phyloP scores from a whole-genome alignment of 192 early-diverging fungal species.

The Dimargaris verticillata region DNA sequence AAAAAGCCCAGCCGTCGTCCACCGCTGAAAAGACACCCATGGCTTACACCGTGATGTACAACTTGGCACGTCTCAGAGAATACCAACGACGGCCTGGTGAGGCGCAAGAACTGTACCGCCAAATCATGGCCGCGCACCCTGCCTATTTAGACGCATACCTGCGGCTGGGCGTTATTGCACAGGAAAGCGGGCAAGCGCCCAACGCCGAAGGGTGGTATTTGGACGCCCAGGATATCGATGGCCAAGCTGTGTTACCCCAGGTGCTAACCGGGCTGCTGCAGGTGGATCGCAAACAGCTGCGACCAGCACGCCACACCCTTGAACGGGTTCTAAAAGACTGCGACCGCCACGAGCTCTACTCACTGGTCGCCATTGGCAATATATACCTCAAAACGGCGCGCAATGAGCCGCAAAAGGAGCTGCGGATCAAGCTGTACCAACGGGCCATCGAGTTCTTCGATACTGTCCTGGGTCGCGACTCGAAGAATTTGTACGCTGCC shows the following conservation, averaged over 20 bases:
- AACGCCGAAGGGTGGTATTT: constrained; percentile 45
- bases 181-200: constrained; percentile 28
- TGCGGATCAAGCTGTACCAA: constrained; percentile 31
- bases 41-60: constrained; percentile 48
- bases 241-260: constrained; percentile 42
- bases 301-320: constrained; percentile 51
- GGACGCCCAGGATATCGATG: constrained; percentile 41
- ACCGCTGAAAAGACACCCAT: constrained; percentile 8
- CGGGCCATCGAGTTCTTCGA: constrained; percentile 69
- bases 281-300: constrained; percentile 36
- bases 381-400: constrained; percentile 51
- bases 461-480: constrained; percentile 51
- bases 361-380: constrained; percentile 67
- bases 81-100: constrained; percentile 28
- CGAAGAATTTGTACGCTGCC: constrained; percentile 56
- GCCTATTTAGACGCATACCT: constrained; percentile 63
- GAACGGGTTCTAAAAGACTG: constrained; percentile 62
- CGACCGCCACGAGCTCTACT: constrained; percentile 61
- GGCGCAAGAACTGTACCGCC: constrained; percentile 48
- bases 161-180: constrained; percentile 55
- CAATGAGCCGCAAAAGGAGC: constrained; percentile 15
- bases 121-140: constrained; percentile 43
- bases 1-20: constrained; percentile 10
- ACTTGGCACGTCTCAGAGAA: constrained; percentile 56
- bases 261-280: constrained; percentile 59